phyloP scores from a whole-genome alignment of 2,329 filamentous ascomycete species.

The Aspergillus sp. region DNA sequence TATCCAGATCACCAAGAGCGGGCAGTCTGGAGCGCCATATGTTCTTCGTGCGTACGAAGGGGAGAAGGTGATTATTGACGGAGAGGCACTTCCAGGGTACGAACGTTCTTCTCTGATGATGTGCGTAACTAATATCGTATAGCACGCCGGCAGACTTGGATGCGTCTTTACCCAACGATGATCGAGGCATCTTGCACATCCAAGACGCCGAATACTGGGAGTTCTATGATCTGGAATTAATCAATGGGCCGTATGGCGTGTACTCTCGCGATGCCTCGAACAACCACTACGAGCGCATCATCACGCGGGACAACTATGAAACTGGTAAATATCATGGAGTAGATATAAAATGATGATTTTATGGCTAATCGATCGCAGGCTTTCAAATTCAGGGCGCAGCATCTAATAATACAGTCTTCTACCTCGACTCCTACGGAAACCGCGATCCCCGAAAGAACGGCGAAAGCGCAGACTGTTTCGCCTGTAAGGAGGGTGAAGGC shows the following conservation, averaged over 20 bases:
- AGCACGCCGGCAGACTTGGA: conserved; percentile 14
- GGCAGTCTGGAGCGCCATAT: conserved; percentile 7
- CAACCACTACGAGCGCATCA: conserved; percentile 16
- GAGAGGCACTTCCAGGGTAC: conserved; percentile 14
- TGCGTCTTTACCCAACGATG: conserved; percentile 9
- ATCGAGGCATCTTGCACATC: conserved; percentile 16
- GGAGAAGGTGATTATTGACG: conserved; percentile 15
- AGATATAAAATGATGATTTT: not conserved
- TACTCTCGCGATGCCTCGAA: conserved; percentile 16
- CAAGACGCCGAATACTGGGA: conserved; percentile 17
- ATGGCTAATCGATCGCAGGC: conserved; percentile 3
- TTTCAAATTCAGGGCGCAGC: conserved; percentile 14
- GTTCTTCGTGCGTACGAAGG: conserved; percentile 12
- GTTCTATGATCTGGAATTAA: conserved; percentile 16
- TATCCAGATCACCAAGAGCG: conserved; percentile 17
- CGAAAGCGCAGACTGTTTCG: conserved; percentile 17
- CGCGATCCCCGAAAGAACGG: conserved; percentile 18
- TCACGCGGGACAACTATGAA: conserved; percentile 16
- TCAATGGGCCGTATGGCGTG: conserved; percentile 16
- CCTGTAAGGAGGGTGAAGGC: conserved; percentile 16
- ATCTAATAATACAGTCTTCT: conserved; percentile 14
- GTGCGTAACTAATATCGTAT: not conserved
- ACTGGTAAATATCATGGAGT: conserved; percentile 5
- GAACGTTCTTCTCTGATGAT: not conserved
- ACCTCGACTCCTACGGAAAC: conserved; percentile 17